Base-by-base conservation (phyloP, 495 filamentous ascomycete species). In the Lindgomyces ingoldianus region DNA sequence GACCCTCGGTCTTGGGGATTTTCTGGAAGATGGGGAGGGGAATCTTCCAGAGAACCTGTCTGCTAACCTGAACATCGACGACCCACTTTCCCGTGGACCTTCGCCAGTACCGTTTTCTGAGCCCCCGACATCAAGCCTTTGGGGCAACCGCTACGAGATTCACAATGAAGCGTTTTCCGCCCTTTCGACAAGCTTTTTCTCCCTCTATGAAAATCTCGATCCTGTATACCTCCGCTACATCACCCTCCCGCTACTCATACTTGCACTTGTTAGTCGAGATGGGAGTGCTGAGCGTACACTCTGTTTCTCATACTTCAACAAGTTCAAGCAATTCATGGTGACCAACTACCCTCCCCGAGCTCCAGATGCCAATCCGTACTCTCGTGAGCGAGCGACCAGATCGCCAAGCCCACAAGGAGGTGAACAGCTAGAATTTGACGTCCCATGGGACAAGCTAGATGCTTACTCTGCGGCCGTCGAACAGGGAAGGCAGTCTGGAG, bases 371-470 rank as follows among this genome's bases (percentile, higher is more conserved):
- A 14, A 39, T 39, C 33, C 33, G 14, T 6, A 6, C 33, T 6
- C 33, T 14, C 6, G 33, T 6, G 33, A 39, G 14, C 6, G 6
- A 6, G 6, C 33, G 33, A 21, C 25, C 11, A 19, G 3, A 24
- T 21, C 29, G 18, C 54, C 62, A 3, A 57, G 62, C 42, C 45
- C 52, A 11, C 24, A 39, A 51, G 62, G 62, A 9, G 62, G 62
- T 2, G 55, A 54, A 22, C 9, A 44, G 18, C 25, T 65, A 0
- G 41, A 53, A 1, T 36, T 65, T 9, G 25, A 54, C 19, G 60
- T 65, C 14, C 41, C 62, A 26, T 65, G 55, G 55, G 62, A 65
- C 10, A 57, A 42, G 19, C 49, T 65, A 16, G 62, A 65, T 29
- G 48, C 55, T n/a, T 65, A 54, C 33, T 60, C 55, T 1, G 48